These are phyloP conservation scores for Trametes villosa DNA, from an alignment of 768 basidiomycete genomes.

Conservation along the genomic window DNA sequence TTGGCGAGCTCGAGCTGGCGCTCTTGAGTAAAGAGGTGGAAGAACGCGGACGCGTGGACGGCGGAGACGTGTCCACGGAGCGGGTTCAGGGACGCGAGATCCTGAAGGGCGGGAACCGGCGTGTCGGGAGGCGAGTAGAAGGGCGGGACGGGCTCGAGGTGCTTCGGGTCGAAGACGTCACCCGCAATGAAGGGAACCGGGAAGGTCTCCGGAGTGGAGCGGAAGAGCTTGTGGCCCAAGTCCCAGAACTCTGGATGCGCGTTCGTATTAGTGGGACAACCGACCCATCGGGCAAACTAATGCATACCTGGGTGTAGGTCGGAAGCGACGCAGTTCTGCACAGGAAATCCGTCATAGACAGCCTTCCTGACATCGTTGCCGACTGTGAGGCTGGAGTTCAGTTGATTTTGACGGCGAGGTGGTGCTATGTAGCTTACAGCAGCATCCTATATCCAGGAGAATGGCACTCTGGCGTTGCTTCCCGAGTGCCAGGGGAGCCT, in stretches of 20 bases:
- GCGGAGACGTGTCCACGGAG: conserved; percentile 50
- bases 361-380: conserved; percentile 46
- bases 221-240: conserved; percentile 62
- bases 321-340: conserved; percentile 40
- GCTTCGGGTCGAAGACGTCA: conserved; percentile 50
- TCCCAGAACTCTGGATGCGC: conserved; percentile 55
- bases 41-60: conserved; percentile 54
- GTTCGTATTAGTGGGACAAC: neutral
- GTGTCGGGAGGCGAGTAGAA: conserved; percentile 18
- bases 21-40: conserved; percentile 48
- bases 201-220: conserved; percentile 52
- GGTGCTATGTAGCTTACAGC: conserved; percentile 34
- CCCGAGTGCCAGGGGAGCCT: conserved; percentile 38
- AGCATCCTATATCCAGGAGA: conserved; percentile 48
- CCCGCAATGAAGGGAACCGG: conserved; percentile 59
- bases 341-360: conserved; percentile 44
- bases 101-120: conserved; percentile 33
- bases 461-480: conserved; percentile 39
- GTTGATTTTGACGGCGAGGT: neutral
- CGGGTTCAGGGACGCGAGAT: conserved; percentile 46
- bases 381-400: conserved; percentile 28
- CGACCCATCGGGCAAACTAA: neutral
- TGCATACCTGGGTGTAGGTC: conserved; percentile 42
- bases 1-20: conserved; percentile 45
- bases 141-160: conserved; percentile 40